These are phyloP conservation scores for Strigomonas galati DNA, from an alignment of 208 protist species.

Conservation along the genomic window DNA sequence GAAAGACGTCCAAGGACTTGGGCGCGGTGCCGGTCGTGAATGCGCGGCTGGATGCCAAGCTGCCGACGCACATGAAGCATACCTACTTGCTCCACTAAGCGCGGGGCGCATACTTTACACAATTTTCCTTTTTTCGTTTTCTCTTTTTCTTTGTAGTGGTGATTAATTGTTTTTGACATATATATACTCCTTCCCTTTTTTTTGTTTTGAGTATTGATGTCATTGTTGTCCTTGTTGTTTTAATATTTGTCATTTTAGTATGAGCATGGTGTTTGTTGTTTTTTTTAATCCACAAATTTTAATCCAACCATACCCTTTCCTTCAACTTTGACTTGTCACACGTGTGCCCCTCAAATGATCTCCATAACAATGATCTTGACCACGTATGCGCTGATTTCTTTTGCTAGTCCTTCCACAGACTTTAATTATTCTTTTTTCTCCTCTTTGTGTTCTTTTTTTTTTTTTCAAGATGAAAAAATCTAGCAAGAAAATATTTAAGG, in stretches of 20 bases:
- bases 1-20: conserved; percentile 79
- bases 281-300: conserved; percentile 10
- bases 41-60: conserved; percentile 75
- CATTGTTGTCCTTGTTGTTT: too few relatives aligned
- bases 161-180: neutral
- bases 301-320: conserved; percentile 1
- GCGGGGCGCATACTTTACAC: conserved; percentile 5
- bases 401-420: too few relatives aligned
- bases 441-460: neutral
- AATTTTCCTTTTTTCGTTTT: conserved; percentile 10
- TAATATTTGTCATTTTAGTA: too few relatives aligned
- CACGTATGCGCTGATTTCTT: too few relatives aligned
- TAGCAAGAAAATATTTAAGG: conserved; percentile 8
- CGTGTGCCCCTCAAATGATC: too few relatives aligned
- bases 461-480: conserved; percentile 7
- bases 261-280: conserved; percentile 9
- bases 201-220: too few relatives aligned
- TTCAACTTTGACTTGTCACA: too few relatives aligned
- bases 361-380: too few relatives aligned
- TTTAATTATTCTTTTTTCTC: too few relatives aligned
- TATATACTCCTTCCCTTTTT: conserved; percentile 1
- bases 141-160: neutral
- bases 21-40: conserved; percentile 82
- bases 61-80: conserved; percentile 86
- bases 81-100: conserved; percentile 85